Evolutionary conservation across 2,329 filamentous ascomycete species (phyloP), one percentile per base, ranked within the genome.

Genomic region (Cordyceps cateniannulata): DNA sequence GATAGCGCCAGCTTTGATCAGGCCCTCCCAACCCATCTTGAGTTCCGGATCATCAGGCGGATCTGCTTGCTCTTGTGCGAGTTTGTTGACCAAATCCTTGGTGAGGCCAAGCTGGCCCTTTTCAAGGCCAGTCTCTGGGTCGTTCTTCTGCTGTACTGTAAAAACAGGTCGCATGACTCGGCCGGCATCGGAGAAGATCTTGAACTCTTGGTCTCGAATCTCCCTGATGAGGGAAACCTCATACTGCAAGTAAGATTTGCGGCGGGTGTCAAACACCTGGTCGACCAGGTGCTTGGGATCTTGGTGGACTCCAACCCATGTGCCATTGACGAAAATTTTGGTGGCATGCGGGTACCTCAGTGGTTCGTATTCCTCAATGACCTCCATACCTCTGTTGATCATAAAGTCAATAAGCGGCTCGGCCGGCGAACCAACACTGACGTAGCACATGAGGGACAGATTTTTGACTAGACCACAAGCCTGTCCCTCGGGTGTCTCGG

Each of bases 391-490:
- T 65, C 93, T 83, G 67, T 93, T 89, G 67, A 93, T 90, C 91
- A 99, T 95, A 78, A 96, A 99, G 68, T 96, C 91, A 44, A 93
- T 86, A 67, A 98, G 89, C 2, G 93, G 93, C 61, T 93, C 89
- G 20, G 90, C 90, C 18, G 93, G 91, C 32, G 92, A 96, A 69
- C 93, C 93, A 54, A 98, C 93, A 69, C 92, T 97, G 70, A 99
- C 93, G 69, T 96, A 97, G 72, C 95, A 98, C 93, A 99, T 98
- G 57, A 99, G 81, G 6, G 95, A 93, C 72, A 99, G 72, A 70
- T 99, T 99, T 81, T 99, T 99, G 75, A 99, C 95, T 65, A 99
- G 80, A 77, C 95, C 95, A 79, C 95, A 99, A 75, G 95, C 95
- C 74, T 99, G 95, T 65, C 95, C 95, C 83, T 99, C 95, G 25